phyloP scores from a whole-genome alignment of 345 rosid genomes.

The Linum tenue region DNA sequence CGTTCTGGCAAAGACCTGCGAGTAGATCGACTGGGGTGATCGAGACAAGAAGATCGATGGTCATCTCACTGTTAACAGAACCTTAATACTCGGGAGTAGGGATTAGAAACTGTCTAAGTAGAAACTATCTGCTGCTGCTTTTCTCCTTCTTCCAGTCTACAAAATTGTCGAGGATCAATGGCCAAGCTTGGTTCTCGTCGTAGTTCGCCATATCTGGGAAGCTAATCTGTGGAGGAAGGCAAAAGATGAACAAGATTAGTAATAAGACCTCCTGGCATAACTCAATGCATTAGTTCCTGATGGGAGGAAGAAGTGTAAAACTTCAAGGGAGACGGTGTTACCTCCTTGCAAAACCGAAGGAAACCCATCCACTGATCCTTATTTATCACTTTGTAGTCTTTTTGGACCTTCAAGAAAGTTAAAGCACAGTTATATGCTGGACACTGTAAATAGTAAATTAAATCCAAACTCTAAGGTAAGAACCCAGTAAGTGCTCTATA shows the following conservation, averaged over 20 bases:
- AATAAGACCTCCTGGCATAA: neutral
- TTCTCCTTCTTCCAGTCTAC: conserved; percentile 48
- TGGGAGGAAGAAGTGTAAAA: neutral
- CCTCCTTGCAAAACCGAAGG: conserved; percentile 87
- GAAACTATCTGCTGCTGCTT: conserved; percentile 13
- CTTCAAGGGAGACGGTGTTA: conserved; percentile 12
- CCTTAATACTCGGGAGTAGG: too few species aligned
- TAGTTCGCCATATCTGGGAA: conserved; percentile 42
- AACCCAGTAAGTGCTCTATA: neutral
- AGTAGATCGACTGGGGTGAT: too few species aligned
- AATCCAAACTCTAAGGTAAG: neutral
- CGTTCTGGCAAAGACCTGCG: too few species aligned
- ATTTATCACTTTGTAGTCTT: conserved; percentile 88
- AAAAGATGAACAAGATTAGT: neutral
- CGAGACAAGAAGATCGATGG: too few species aligned
- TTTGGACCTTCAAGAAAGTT: conserved; percentile 52
- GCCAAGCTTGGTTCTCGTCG: conserved; percentile 40
- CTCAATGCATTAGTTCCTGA: neutral
- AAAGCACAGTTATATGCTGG: neutral
- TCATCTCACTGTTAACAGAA: neutral
- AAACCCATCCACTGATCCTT: conserved; percentile 93
- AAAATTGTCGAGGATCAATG: conserved; percentile 44
- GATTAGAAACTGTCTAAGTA: too few species aligned
- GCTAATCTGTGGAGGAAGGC: conserved; percentile 26
- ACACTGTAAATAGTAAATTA: neutral